Base-by-base conservation (phyloP, 352 stramenopile genomes). In the Phytophthora constricta region DNA sequence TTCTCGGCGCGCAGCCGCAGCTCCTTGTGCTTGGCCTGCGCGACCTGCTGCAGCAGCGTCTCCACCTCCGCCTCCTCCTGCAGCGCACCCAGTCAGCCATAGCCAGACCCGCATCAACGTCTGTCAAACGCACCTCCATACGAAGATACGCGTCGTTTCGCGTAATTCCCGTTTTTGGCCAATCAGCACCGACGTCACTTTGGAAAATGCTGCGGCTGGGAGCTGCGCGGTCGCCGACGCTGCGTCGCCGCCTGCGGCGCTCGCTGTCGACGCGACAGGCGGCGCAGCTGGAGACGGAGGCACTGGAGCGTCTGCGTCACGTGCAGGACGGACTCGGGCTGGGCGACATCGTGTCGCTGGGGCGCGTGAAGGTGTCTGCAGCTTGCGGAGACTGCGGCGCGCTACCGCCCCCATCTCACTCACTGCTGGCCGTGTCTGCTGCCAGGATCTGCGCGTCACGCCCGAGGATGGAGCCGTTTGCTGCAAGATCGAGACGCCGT, bases 281-380 rank as follows among this genome's bases (percentile, higher is more conserved):
- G 34, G 88, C 81, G 42, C 73, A 90, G 64, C 46, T 94, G 53
- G 88, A 96, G 72, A 89, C 76, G 51, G 73, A 94, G 61, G 88
- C 94, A 28, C 60, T 96, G 52, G 82, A 93, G 58, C 78, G 80
- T 49, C 67, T 96, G 49, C 83, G 85, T 26, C 58, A 65, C n/a
- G 75, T 96, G 26, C 76, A 78, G 39, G 86, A 96, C 54, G 86
- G 86, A 3, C 69, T 96, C 33, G 83, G 87, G 14, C 74, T 93
- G 48, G 80, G 82, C 52, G 76, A 94, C 51, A 90, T 96, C 37
- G 82, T 91, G 22, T 77, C 86, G 9, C 66, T 91, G 28, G 86
- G 88, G n/a, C 84, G 82, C 51, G 79, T 96, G 50, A 96, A 96
- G 75, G 87, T 93, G n/a, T n/a, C n/a, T n/a, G n/a, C n/a, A n/a